phyloP scores from a whole-genome alignment of 2,329 filamentous ascomycete species.

The Nigrospora sphaerica region DNA sequence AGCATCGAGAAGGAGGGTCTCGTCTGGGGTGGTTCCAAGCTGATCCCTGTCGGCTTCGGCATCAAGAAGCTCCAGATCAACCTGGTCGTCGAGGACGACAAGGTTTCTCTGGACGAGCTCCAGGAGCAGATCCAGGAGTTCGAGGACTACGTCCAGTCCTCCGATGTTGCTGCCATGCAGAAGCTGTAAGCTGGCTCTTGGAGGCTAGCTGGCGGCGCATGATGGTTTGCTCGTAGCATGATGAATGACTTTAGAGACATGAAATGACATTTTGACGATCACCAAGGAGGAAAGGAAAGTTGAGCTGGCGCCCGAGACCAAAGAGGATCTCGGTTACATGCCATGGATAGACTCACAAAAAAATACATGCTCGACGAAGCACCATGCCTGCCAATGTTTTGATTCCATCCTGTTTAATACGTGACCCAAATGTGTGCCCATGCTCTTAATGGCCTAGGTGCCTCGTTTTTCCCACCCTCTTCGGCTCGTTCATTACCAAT shows the following conservation, averaged over 20 bases:
- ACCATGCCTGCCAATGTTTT: not conserved
- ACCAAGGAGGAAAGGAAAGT: conserved; percentile 17
- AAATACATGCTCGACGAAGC: conserved; percentile 1
- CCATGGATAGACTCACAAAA: conserved; percentile 1
- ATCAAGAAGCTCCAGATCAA: conserved; percentile 99
- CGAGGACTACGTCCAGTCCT: conserved; percentile 95
- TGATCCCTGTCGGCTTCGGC: conserved; percentile 88
- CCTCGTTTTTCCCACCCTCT: no score
- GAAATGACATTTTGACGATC: conserved; percentile 17
- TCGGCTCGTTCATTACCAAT: no score
- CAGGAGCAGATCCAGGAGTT: conserved; percentile 75
- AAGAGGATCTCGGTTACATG: not conserved
- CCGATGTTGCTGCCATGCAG: conserved; percentile 85
- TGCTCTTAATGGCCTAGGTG: no score
- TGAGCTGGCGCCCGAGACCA: not conserved
- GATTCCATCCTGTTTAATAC: no score
- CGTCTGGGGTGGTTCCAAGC: conserved; percentile 87
- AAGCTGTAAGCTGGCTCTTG: conserved; percentile 62
- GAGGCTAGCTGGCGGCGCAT: conserved; percentile 9
- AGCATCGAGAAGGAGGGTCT: conserved; percentile 87
- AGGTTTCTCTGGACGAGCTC: conserved; percentile 81
- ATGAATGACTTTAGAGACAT: conserved; percentile 20
- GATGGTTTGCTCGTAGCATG: conserved; percentile 18
- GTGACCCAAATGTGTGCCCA: no score
- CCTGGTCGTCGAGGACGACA: conserved; percentile 95